Evolutionary conservation across 2,329 filamentous ascomycete species (phyloP), one percentile per base, ranked within the genome.

Genomic region (Aspergillus tanneri): DNA sequence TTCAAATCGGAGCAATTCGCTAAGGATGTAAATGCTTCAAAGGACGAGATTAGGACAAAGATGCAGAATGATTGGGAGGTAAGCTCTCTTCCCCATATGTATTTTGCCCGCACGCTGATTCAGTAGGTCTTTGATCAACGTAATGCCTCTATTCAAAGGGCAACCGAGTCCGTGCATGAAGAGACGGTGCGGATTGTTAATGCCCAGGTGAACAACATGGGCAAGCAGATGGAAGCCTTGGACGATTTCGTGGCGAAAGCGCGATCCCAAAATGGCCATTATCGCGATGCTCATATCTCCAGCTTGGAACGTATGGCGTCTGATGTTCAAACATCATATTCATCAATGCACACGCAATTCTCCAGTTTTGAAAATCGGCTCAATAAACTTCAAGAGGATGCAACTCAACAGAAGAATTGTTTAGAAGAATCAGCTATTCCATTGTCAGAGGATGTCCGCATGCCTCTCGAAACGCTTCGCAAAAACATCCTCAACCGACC

Each of bases 121-220:
- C 27, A 34, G 32, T 56, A 87, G 84, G 70, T 75, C 23, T 89
- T 92, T 28, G 88, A 89, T 59, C 80, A 87, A 48, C 86, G 88
- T 62, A 95, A 90, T 60, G 83, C 79, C n/a, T 85, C 86, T 5
- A 92, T 99, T 59, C 88, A 92, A 58, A 79, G 81, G 6, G 88
- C 88, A 0, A 91, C 92, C 0, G 87, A 88, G 59, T 88, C 88
- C 2, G 90, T 97, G 1, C 91, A 99, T 58, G 86, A 87, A 25
- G 88, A 95, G 70, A 96, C 92, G 0, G 83, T 96, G 23, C 85
- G 86, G 5, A 92, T 95, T 49, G 91, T 97, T 10, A 88, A 92
- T 62, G 85, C 87, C 48, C 93, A 99, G 71, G 88, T 95, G 73
- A 80, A 82, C 47, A 88, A 95, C 57, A 86, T 99, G 64, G 86